Percentiles rank a stretch among this genome's conserved stretches.
Evolutionary conservation across 495 filamentous ascomycete genomes (phyloP).

Genomic region (Eremomyces bilateralis): DNA sequence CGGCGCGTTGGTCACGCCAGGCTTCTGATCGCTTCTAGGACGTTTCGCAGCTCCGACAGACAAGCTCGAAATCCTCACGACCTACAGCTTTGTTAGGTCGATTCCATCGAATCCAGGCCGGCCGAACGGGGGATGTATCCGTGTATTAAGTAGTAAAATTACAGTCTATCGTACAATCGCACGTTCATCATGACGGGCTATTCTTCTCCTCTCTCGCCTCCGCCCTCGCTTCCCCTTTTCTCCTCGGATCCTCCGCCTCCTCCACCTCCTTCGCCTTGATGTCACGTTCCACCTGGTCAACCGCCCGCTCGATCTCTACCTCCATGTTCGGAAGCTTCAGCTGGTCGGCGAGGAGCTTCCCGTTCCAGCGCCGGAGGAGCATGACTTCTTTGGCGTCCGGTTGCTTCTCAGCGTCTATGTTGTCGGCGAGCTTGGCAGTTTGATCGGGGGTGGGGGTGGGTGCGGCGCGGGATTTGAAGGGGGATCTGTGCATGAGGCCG

Average conservation of each 20-base stretch:
- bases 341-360: constrained; percentile 21
- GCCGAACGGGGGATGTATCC: too few species aligned
- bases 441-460: constrained; percentile 13
- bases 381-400: constrained; percentile 18
- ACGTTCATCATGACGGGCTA: too few species aligned
- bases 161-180: too few species aligned
- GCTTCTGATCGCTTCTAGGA: too few species aligned
- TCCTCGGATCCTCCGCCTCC: too few species aligned
- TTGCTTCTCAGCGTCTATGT: constrained; percentile 28
- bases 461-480: constrained; percentile 13
- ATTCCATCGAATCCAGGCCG: too few species aligned
- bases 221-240: constrained; percentile 17
- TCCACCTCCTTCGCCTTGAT: constrained; percentile 24
- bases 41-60: too few species aligned
- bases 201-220: neutral
- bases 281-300: constrained; percentile 57
- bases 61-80: too few species aligned
- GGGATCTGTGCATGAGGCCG: constrained; percentile 17
- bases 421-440: constrained; percentile 33
- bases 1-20: too few species aligned
- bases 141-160: too few species aligned
- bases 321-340: constrained; percentile 50
- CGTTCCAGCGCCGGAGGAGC: constrained; percentile 22
- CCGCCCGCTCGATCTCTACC: constrained; percentile 73
- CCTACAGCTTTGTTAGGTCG: too few species aligned